Evolutionary conservation across 1,284 basidiomycete species (phyloP), one percentile per base, ranked within the genome.

Genomic region (Cystobasidium sp.): DNA sequence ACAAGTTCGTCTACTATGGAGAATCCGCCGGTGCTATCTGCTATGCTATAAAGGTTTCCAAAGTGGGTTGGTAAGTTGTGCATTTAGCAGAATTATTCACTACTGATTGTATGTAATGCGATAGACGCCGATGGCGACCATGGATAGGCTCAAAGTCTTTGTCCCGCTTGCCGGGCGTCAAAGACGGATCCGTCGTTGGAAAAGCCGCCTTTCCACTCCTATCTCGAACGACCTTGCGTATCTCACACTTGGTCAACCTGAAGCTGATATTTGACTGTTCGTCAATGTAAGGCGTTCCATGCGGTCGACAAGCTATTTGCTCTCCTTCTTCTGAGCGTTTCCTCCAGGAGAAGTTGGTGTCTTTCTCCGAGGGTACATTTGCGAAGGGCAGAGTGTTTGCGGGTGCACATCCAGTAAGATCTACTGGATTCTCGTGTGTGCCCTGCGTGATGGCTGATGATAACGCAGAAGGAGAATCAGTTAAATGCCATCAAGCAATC

Each of bases 41-140:
- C 56, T 10, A 70, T 62, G 18, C 68, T 70, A 44, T 22, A 53
- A 31, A 55, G 8, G 2, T 10, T 10, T 56, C 8, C 14, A 22
- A n/a, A 16, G 9, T 16, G 16, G 2, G 12, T n/a, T 20, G 16
- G 20, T 43, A n/a, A 62, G 39, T 8, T 8, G 20, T 8, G 16
- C 8, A 1, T 43, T 14, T 31, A 9, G 43, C 14, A 47, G 43
- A 31, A 31, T 1, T 31, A 31, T 31, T 43, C 37, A 49, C 1
- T n/a, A 62, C 68, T 58, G 41, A 70, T 58, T 52, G 58, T 41
- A 70, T 37, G 20, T 70, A 56, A 41, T 70, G 68, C 46, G 68
- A 44, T n/a, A 70, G 24, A 14, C 56, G 18, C 37, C 39, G 37
- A 41, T 70, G 68, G n/a, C 22, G 22, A n/a, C 56, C 56, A 24